A percentile compares a stretch with the other conserved stretches of the same genome.
These are phyloP conservation scores for Fistulinella prunicolor DNA, from an alignment of 768 basidiomycete species.

Conservation along the genomic window DNA sequence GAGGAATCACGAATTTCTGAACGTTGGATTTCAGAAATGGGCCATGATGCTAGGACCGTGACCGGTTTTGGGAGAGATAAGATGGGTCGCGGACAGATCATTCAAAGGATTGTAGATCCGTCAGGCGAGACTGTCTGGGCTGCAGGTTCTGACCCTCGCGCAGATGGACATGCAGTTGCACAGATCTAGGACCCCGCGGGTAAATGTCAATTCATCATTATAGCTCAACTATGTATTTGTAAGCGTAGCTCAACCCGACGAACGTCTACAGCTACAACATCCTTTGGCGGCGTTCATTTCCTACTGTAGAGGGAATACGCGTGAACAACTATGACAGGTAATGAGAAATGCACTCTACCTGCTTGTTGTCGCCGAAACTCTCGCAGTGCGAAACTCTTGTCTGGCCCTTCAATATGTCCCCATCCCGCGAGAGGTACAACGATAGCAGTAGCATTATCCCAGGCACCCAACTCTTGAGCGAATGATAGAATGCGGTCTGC, in stretches of 20 bases:
- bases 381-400: conserved; percentile 77
- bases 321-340: conserved; percentile 2
- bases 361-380: conserved; percentile 74
- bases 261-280: conserved; percentile 47
- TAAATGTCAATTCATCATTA: not conserved
- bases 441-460: conserved; percentile 90
- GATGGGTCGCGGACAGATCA: conserved; percentile 87
- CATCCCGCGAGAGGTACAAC: conserved; percentile 93
- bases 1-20: not conserved
- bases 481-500: conserved; percentile 81
- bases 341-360: conserved; percentile 35
- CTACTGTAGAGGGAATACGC: conserved; percentile 39
- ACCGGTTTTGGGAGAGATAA: conserved; percentile 58
- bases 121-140: conserved; percentile 86
- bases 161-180: conserved; percentile 82
- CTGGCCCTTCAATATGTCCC: conserved; percentile 77
- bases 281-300: conserved; percentile 57
- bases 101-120: conserved; percentile 69
- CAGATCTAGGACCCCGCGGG: conserved; percentile 55
- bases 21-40: conserved; percentile 60
- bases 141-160: conserved; percentile 87
- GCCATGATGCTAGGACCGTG: conserved; percentile 72
- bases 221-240: conserved; percentile 2
- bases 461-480: conserved; percentile 76
- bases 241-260: not conserved